Conservation (phyloP, 805 yeast species). For the Saccharomycopsis amapae region DNA sequence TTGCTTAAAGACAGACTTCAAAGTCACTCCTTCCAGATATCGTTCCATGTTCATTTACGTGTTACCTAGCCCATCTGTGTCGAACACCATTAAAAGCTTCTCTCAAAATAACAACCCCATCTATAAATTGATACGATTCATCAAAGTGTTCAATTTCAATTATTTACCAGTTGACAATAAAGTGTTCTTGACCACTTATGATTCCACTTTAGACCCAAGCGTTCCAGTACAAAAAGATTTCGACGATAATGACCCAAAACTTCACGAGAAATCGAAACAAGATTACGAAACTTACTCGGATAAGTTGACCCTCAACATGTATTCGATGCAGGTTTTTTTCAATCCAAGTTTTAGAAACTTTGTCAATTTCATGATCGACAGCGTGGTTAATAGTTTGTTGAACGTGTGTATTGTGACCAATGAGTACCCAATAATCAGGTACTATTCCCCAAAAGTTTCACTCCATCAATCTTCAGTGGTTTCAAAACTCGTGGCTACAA, state of each 20-base stretch:
- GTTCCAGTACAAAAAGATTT: conserved; percentile 16
- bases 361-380: conserved; percentile 49
- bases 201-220: conserved; percentile 23
- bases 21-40: conserved; percentile 61
- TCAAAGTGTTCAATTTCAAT: conserved; percentile 40
- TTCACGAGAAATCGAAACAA: conserved; percentile 5
- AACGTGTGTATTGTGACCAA: conserved; percentile 72
- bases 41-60: conserved; percentile 67
- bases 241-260: conserved; percentile 15
- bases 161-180: conserved; percentile 62
- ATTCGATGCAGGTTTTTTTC: conserved; percentile 67
- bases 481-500: conserved; percentile 64
- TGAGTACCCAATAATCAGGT: conserved; percentile 83
- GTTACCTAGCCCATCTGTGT: conserved; percentile 47
- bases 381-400: conserved; percentile 58
- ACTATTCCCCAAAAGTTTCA: conserved; percentile 49
- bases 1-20: conserved; percentile 72
- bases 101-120: conserved; percentile 22
- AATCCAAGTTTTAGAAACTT: conserved; percentile 56
- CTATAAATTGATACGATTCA: conserved; percentile 25
- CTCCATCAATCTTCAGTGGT: conserved; percentile 49
- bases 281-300: conserved; percentile 10
- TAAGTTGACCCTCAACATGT: conserved; percentile 23
- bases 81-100: conserved; percentile 18
- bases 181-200: conserved; percentile 60